phyloP scores from a whole-genome alignment of 2,329 filamentous ascomycete species.

The Parastagonospora avenae region DNA sequence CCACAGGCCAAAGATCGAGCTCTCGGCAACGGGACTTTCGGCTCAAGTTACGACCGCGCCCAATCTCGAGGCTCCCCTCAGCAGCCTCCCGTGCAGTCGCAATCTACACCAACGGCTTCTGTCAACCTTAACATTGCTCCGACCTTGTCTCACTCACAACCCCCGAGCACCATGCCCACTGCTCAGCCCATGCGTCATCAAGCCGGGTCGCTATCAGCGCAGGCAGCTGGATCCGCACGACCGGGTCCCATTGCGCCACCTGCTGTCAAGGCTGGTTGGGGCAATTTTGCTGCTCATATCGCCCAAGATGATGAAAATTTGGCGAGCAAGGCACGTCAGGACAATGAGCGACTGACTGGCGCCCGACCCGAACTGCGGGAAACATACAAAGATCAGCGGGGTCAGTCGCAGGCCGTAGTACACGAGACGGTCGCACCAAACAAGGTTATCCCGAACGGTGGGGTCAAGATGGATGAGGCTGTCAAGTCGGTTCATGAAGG shows the following conservation, averaged over 20 bases:
- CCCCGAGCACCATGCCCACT: conserved; percentile 18
- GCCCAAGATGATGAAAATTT: conserved; percentile 34
- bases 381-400: conserved; percentile 37
- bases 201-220: conserved; percentile 15
- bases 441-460: conserved; percentile 10
- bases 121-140: conserved; percentile 28
- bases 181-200: conserved; percentile 30
- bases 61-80: conserved; percentile 47
- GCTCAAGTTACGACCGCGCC: conserved; percentile 62
- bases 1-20: conserved; percentile 69
- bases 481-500: conserved; percentile 29
- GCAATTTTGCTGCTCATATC: conserved; percentile 38
- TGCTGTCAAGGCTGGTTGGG: conserved; percentile 34
- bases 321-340: conserved; percentile 29
- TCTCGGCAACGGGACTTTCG: conserved; percentile 80
- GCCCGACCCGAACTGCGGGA: conserved; percentile 42
- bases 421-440: conserved; percentile 32
- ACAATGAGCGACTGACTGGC: conserved; percentile 33
- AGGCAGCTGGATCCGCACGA: conserved; percentile 17
- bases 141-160: conserved; percentile 20
- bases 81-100: conserved; percentile 32
- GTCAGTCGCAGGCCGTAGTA: conserved; percentile 36
- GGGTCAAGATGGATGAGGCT: conserved; percentile 33
- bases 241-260: conserved; percentile 39
- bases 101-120: conserved; percentile 27